Conservation (phyloP, 176 grass and related monocot genomes). For the Oryza officinalis region DNA sequence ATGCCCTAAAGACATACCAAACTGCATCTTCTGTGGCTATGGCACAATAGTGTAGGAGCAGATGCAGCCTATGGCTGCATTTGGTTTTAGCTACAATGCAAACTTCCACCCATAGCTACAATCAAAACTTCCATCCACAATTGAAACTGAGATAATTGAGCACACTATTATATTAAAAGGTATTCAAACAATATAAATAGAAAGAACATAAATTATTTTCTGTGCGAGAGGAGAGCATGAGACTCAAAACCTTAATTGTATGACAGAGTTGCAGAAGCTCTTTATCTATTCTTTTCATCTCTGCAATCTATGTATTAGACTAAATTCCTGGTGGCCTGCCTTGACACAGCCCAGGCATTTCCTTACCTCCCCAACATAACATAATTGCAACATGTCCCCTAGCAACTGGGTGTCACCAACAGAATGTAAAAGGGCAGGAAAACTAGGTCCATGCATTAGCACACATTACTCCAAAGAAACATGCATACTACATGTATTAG, state of each 20-base stretch:
- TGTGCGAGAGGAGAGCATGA: neutral
- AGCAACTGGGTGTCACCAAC: constrained; percentile 33
- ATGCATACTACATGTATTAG: neutral
- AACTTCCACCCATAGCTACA: neutral
- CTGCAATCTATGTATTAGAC: neutral
- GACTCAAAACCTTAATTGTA: neutral
- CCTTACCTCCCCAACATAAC: constrained; percentile 38
- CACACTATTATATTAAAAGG: neutral
- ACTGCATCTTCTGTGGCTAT: constrained; percentile 5
- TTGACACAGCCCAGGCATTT: neutral
- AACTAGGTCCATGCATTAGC: constrained; percentile 49
- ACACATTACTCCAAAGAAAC: constrained; percentile 33
- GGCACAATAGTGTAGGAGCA: neutral
- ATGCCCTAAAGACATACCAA: neutral
- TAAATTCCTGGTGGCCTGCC: constrained; percentile 9
- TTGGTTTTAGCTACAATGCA: neutral
- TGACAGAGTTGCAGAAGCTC: neutral
- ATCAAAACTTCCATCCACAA: neutral
- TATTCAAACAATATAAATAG: constrained; percentile 3
- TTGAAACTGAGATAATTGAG: neutral
- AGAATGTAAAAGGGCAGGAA: constrained; percentile 38
- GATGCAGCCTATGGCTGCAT: neutral
- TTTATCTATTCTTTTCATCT: constrained; percentile 13
- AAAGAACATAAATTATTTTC: neutral
- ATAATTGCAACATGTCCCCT: constrained; percentile 41